phyloP scores from a whole-genome alignment of 805 yeast genomes.

The Allodekkera sacchari region DNA sequence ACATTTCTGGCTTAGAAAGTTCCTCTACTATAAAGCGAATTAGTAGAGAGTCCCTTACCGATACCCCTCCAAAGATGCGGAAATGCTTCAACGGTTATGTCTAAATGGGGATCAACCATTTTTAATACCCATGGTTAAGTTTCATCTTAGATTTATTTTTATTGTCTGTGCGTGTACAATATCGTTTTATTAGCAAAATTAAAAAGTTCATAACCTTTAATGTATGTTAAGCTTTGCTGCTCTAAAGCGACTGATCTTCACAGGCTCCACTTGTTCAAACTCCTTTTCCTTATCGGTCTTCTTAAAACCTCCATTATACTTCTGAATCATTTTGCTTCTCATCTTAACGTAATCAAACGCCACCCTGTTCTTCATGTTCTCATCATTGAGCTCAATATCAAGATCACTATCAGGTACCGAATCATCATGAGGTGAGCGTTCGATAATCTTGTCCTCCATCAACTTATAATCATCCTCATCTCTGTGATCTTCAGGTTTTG shows the following conservation, averaged over 20 bases:
- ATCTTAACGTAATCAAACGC: conserved; percentile 48
- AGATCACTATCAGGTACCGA: conserved; percentile 18
- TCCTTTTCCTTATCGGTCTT: conserved; percentile 44
- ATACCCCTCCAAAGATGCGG: too few relatives aligned
- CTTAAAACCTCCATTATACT: conserved; percentile 37
- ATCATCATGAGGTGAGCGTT: conserved; percentile 31
- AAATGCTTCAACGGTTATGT: too few relatives aligned
- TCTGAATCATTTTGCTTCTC: conserved; percentile 40
- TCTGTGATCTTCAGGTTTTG: conserved; percentile 25
- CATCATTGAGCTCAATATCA: conserved; percentile 22
- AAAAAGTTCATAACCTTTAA: too few relatives aligned
- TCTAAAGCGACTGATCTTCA: conserved; percentile 59
- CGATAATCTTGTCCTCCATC: conserved; percentile 35
- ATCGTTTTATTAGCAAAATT: too few relatives aligned
- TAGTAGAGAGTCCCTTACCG: too few relatives aligned
- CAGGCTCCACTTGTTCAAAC: conserved; percentile 59
- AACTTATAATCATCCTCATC: conserved; percentile 32
- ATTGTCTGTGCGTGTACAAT: too few relatives aligned
- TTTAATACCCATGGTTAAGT: too few relatives aligned
- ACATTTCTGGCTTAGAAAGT: too few relatives aligned
- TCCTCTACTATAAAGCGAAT: too few relatives aligned
- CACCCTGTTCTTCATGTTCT: conserved; percentile 39
- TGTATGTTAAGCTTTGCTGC: conserved; percentile 44
- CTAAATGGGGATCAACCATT: too few relatives aligned
- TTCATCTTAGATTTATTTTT: too few relatives aligned